Conservation (phyloP, 2,329 filamentous ascomycete species). For the Aspergillus versicolor region DNA sequence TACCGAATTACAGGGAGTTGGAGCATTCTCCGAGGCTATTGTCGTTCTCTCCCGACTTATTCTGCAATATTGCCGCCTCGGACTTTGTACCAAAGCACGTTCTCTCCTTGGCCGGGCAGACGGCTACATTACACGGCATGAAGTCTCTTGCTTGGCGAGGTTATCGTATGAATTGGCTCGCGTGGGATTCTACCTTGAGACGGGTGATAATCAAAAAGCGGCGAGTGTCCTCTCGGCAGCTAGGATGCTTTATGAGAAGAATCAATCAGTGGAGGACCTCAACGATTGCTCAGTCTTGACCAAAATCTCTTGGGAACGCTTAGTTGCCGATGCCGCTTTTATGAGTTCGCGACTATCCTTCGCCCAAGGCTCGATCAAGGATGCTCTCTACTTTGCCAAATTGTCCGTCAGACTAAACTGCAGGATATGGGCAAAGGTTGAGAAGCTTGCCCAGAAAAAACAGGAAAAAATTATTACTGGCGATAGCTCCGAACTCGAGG, state of each 20-base stretch:
- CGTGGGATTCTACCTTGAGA: constrained; percentile 70
- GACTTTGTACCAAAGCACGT: constrained; percentile 60
- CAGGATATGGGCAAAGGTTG: constrained; percentile 52
- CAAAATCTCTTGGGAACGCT: constrained; percentile 50
- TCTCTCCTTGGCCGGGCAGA: constrained; percentile 60
- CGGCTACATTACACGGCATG: constrained; percentile 43
- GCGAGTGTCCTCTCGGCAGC: constrained; percentile 33
- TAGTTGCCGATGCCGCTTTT: constrained; percentile 61
- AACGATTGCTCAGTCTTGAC: constrained; percentile 37
- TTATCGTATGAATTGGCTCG: constrained; percentile 67
- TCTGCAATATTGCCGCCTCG: constrained; percentile 58
- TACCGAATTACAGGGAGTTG: constrained; percentile 45
- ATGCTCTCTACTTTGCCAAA: constrained; percentile 50
- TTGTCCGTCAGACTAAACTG: constrained; percentile 50
- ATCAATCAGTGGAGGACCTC: constrained; percentile 28
- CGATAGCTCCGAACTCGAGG: constrained; percentile 33
- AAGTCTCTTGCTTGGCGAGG: constrained; percentile 45
- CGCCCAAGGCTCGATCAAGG: constrained; percentile 50
- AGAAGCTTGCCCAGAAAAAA: constrained; percentile 43
- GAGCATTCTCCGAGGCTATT: constrained; percentile 41
- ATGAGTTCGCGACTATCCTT: constrained; percentile 66
- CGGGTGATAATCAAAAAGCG: constrained; percentile 65
- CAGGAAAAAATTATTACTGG: constrained; percentile 26
- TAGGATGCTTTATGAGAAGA: constrained; percentile 32
- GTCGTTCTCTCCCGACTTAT: constrained; percentile 49